A percentile compares a stretch with the other conserved stretches of the same genome.
phyloP scores from a whole-genome alignment of 192 early-diverging fungal species.

The Anaeromyces robustus region DNA sequence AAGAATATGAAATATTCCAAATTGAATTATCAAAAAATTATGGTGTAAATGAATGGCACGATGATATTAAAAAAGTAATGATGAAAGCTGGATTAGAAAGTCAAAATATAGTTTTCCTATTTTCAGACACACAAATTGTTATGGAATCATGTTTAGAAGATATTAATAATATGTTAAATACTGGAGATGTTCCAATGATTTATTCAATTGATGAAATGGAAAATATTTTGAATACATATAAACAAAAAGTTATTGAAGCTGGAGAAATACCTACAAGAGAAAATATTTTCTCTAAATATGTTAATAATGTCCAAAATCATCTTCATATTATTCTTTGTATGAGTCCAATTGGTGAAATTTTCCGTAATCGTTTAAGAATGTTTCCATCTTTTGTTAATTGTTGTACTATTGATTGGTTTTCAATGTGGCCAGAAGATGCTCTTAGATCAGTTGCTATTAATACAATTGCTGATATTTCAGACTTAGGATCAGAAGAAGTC shows the following conservation, averaged over 20 bases:
- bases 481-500: constrained; percentile 37
- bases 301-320: constrained; percentile 37
- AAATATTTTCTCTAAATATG: constrained; percentile 37
- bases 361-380: constrained; percentile 37
- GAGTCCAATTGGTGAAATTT: constrained; percentile 37
- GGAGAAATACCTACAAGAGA: constrained; percentile 33
- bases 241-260: constrained; percentile 25
- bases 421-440: constrained; percentile 40
- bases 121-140: constrained; percentile 45
- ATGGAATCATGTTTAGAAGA: constrained; percentile 38
- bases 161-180: constrained; percentile 39
- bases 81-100: constrained; percentile 33
- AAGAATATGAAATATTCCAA: constrained; percentile 37
- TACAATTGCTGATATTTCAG: constrained; percentile 33
- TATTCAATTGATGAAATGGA: constrained; percentile 38
- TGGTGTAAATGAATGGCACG: constrained; percentile 32
- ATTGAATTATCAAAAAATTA: constrained; percentile 39
- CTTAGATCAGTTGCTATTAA: constrained; percentile 31
- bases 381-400: constrained; percentile 43
- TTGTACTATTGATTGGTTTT: constrained; percentile 47
- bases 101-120: constrained; percentile 42
- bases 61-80: constrained; percentile 37
- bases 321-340: constrained; percentile 41
- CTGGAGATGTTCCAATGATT: constrained; percentile 41
- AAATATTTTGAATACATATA: not conserved